Base-by-base conservation (phyloP, 768 basidiomycete species). In the Panellus pusillus region DNA sequence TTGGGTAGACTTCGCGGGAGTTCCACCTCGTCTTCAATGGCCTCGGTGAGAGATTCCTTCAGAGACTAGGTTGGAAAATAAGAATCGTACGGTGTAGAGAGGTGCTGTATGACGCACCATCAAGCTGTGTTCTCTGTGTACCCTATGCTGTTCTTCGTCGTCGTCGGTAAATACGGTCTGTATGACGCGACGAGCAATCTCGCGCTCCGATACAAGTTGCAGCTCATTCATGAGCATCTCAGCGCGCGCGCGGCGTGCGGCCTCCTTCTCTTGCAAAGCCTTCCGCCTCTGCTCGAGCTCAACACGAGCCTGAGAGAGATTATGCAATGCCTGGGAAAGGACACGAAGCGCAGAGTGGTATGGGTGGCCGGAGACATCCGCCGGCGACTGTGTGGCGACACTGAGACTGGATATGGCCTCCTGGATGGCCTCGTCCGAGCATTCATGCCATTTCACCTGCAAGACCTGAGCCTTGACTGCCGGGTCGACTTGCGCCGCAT, bases 401-500 rank as follows among this genome's bases (percentile, higher is more conserved):
- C 72, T 64, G 13, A 87, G 67, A 17, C 70, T 70, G 0, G 87
- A 78, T 19, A 91, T 79, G 4, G 82, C 77, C 14, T 76, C 71
- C 55, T 86, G 83, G 39, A 93, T 86, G 2, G 79, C 85, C 44
- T 88, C 82, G 66, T 93, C 89, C 2, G 88, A 83, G 61, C 82
- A 84, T 19, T 83, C 79, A 63, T 93, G 90, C 89, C 91, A 93
- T 64, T 75, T 79, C 9, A 83, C 87, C 2, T 77, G 72, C 15
- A 92, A 75, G 11, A 91, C 76, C 54, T 82, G 77, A 1, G 75
- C 65, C 1, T 74, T 69, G 12, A 74, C 57, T 2, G 62, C 39
- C 27, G 73, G 48, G 51, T 63, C 50, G 38, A 77, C 66, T 7
- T 70, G 62, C 11, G 71, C 64, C 6, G 66, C 52, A 28, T 77